A percentile compares a stretch with the other conserved stretches of the same genome.
These are phyloP conservation scores for Paramecium octaurelia DNA, from an alignment of 73 alveolate genomes.

Conservation along the genomic window DNA sequence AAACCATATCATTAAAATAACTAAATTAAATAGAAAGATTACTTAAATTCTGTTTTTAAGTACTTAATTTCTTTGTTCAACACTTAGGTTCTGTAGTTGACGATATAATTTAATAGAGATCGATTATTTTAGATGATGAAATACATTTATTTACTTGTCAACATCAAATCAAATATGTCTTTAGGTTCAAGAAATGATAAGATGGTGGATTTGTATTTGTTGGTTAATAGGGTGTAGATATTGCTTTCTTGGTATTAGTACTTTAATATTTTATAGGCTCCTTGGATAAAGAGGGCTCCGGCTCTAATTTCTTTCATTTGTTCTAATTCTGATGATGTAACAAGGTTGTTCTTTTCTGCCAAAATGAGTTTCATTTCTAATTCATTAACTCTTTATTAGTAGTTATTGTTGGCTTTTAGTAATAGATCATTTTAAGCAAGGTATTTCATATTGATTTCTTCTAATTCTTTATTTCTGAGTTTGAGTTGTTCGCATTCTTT, in stretches of 20 bases:
- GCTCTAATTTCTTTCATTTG: slow-evolving; percentile 23
- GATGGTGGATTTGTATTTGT: not conserved
- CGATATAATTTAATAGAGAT: not conserved
- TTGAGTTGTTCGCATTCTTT: not conserved
- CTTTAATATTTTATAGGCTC: not conserved
- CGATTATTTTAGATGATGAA: slow-evolving; percentile 16
- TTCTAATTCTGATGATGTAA: not conserved
- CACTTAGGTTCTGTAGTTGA: not conserved
- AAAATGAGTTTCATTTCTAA: not conserved
- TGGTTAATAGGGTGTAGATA: not conserved
- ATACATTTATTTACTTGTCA: slow-evolving; percentile 8
- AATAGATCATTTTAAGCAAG: not conserved
- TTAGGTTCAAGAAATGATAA: not conserved
- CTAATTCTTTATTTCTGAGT: not conserved
- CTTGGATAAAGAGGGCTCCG: not conserved
- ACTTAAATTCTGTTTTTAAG: not conserved
- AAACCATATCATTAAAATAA: not conserved
- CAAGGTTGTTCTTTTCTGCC: not conserved
- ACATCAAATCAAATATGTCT: not conserved
- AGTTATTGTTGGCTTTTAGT: not conserved
- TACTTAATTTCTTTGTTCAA: not conserved
- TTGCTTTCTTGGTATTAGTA: not conserved
- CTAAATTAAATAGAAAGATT: not conserved
- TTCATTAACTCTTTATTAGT: not conserved
- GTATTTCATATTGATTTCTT: not conserved